Evolutionary conservation across 1,139 yeast species (phyloP), one percentile per base, ranked within the genome.

Genomic region (Saccharomycopsis hybrid): DNA sequence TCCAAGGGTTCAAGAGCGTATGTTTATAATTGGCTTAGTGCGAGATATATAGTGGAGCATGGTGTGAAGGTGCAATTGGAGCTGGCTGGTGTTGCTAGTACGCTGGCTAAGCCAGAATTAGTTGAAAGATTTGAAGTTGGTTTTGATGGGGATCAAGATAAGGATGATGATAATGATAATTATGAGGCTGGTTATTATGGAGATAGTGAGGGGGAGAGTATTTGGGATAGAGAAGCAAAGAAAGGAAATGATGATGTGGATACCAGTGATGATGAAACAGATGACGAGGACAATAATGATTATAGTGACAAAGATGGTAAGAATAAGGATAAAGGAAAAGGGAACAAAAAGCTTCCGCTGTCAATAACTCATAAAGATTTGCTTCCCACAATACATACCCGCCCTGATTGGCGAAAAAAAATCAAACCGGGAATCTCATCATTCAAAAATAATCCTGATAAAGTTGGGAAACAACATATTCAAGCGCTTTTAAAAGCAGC

Each of bases 1-100:
- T 84, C 94, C 1, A 80, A 80, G 44, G 95, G 95, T 0, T 81
- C 94, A 1, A 68, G 95, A 13, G 85, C 85, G 0, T 84, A 76
- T 59, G 75, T 87, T 2, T 87, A 87, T 63, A 74, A 75, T 53
- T 85, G 88, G 85, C 67, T 78, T 38, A 78, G 80, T 55, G 76
- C 78, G 0, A 57, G 58, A 35, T 57, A 61, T 39, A 45, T 60
- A 27, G 58, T 60, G 27, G 70, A 71, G 4, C 59, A 74, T 41
- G 62, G 65, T 7, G 62, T 68, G 1, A 24, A 44, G 3, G 61
- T 67, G 44, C n/a, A n/a, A n/a, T n/a, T n/a, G n/a, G n/a, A n/a
- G n/a, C n/a, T n/a, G n/a, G n/a, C n/a, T n/a, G n/a, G n/a, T n/a
- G n/a, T n/a, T n/a, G n/a, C 63, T 1, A 18, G 39, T 7, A 37